Conservation (phyloP, 2,329 filamentous ascomycete genomes). For the Aspergillus sp. region DNA sequence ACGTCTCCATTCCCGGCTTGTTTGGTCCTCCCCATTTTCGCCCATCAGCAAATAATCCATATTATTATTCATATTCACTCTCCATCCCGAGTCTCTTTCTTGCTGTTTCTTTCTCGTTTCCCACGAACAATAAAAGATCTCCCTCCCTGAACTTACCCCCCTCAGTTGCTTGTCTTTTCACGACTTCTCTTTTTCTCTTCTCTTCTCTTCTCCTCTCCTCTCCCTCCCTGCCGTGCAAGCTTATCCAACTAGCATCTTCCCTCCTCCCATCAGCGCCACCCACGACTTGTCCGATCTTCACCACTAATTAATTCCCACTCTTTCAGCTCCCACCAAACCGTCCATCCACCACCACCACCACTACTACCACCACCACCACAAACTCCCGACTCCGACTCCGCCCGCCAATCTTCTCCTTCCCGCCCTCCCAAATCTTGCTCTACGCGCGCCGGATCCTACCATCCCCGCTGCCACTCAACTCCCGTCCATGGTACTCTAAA, state of each 20-base stretch:
- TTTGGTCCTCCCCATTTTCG: slow-evolving; percentile 10
- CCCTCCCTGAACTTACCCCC: neutral
- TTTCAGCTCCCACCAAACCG: too few relatives aligned
- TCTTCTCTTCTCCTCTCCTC: neutral
- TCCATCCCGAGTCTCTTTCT: neutral
- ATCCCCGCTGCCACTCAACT: neutral
- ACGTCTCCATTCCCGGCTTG: slow-evolving; percentile 19
- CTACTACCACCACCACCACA: neutral
- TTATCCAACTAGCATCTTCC: neutral
- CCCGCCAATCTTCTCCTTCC: neutral
- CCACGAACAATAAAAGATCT: slow-evolving; percentile 4
- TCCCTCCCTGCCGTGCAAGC: neutral
- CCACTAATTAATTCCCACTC: neutral
- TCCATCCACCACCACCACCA: too few relatives aligned
- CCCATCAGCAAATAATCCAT: slow-evolving; percentile 8
- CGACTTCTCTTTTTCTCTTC: neutral
- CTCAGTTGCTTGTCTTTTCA: neutral
- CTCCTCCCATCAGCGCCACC: neutral
- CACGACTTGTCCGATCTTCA: neutral
- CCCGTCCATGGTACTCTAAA: slow-evolving; percentile 6
- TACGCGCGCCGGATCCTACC: neutral
- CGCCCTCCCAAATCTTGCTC: too few relatives aligned
- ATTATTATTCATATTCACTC: neutral
- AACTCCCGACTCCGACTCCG: neutral
- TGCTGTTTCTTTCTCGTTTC: neutral